Percentiles rank a stretch among this genome's conserved stretches.
Conservation (phyloP, 257 asterid genomes). For the Scutellaria barbata region DNA sequence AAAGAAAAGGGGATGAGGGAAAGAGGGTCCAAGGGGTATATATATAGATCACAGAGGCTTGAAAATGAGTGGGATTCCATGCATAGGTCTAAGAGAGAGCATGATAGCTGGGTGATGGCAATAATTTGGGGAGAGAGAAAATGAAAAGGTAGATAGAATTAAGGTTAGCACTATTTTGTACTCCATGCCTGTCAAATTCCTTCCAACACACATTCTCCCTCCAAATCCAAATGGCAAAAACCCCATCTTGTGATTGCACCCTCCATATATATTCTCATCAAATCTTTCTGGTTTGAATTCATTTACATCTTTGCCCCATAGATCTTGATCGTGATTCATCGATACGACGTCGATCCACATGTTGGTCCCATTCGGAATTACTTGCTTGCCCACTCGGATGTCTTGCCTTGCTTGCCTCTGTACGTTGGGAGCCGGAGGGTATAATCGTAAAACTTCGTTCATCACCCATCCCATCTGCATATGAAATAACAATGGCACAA, state of each 20-base stretch:
- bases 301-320: slow-evolving; percentile 78
- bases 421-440: slow-evolving; percentile 82
- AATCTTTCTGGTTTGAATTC: slow-evolving; percentile 83
- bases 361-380: slow-evolving; percentile 77
- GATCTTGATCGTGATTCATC: slow-evolving; percentile 69
- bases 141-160: slow-evolving; percentile 66
- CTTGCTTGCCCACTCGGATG: slow-evolving; percentile 51
- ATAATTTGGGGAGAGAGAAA: slow-evolving; percentile 70
- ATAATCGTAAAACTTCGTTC: slow-evolving; percentile 75
- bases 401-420: slow-evolving; percentile 81
- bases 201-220: slow-evolving; percentile 89
- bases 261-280: slow-evolving; percentile 54
- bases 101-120: slow-evolving; percentile 63
- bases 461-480: slow-evolving; percentile 95
- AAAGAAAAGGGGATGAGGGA: background rate
- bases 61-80: slow-evolving; percentile 75
- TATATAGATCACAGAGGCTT: slow-evolving; percentile 37
- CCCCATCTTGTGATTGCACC: slow-evolving; percentile 92
- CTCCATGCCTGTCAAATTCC: slow-evolving; percentile 73
- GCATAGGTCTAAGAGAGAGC: slow-evolving; percentile 83
- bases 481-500: background rate
- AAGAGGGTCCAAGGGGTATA: too few relatives aligned
- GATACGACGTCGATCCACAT: slow-evolving; percentile 89
- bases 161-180: slow-evolving; percentile 65
- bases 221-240: slow-evolving; percentile 89